Conservation (phyloP, 2,329 filamentous ascomycete species). For the Dothistroma septosporum region DNA sequence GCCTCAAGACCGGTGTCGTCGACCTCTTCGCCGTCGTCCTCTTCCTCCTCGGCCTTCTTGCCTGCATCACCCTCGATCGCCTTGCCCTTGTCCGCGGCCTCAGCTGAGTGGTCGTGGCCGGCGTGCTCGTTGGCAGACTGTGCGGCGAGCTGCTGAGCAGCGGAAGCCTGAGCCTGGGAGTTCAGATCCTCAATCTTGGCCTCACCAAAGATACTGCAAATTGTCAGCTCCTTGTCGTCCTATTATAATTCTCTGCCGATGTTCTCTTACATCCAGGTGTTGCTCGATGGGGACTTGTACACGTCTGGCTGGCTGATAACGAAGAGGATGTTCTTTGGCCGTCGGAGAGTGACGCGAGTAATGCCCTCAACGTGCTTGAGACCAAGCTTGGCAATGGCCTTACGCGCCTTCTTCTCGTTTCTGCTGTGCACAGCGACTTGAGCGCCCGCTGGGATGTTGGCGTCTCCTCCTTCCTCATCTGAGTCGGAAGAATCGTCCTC, state of each 20-base stretch:
- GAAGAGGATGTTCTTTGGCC: conserved; percentile 99
- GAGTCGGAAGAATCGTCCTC: conserved; percentile 68
- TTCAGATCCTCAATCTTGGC: conserved; percentile 99
- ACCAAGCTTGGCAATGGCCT: conserved; percentile 97
- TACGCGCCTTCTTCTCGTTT: conserved; percentile 99
- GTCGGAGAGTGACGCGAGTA: conserved; percentile 93
- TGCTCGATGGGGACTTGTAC: conserved; percentile 98
- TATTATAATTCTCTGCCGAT: background rate
- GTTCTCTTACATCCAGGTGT: conserved; percentile 91
- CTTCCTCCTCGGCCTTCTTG: conserved; percentile 65
- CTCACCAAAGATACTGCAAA: conserved; percentile 88
- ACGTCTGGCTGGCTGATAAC: conserved; percentile 99
- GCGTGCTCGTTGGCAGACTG: conserved; percentile 60
- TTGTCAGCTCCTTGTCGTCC: conserved; percentile 11
- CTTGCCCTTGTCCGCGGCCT: conserved; percentile 76
- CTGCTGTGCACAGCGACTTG: conserved; percentile 91
- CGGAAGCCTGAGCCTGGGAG: conserved; percentile 92
- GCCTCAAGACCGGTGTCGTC: conserved; percentile 92
- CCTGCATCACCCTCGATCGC: conserved; percentile 55
- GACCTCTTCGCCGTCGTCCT: conserved; percentile 93
- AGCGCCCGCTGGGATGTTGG: conserved; percentile 74
- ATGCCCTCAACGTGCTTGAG: conserved; percentile 95
- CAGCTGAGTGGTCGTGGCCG: conserved; percentile 69
- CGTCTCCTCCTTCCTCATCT: conserved; percentile 71
- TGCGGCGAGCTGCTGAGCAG: conserved; percentile 88